Percentiles rank a stretch among this genome's conserved stretches.
Evolutionary conservation across 768 basidiomycete species (phyloP).

Genomic region (Cubamyces lactineus): DNA sequence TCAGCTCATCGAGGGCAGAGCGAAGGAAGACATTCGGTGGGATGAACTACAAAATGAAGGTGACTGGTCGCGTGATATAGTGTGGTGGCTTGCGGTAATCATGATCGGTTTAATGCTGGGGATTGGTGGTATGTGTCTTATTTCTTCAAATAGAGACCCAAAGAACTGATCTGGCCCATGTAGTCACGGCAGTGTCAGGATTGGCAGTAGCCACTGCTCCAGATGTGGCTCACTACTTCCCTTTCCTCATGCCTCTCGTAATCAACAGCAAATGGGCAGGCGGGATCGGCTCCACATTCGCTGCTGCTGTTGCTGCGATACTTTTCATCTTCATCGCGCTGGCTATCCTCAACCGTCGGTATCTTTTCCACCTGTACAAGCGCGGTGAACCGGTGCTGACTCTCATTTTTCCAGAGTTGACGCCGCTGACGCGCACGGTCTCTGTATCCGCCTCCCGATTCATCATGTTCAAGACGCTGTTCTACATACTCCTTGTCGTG

Average conservation of each 20-base stretch:
- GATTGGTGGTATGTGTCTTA: constrained; percentile 56
- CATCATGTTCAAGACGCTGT: constrained; percentile 63
- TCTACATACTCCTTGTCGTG: constrained; percentile 57
- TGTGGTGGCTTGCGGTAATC: constrained; percentile 68
- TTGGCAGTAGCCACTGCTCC: constrained; percentile 71
- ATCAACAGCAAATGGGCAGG: constrained; percentile 53
- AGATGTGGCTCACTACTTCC: constrained; percentile 69
- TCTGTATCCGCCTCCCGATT: constrained; percentile 68
- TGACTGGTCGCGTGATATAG: constrained; percentile 45
- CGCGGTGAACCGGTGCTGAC: too few species aligned
- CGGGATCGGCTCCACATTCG: constrained; percentile 69
- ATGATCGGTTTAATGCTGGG: constrained; percentile 56
- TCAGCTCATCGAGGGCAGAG: constrained; percentile 74
- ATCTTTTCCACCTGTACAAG: too few species aligned
- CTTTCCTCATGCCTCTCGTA: constrained; percentile 61
- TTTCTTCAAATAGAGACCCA: background rate
- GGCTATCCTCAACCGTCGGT: constrained; percentile 58
- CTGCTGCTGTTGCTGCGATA: constrained; percentile 63
- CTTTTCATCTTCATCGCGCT: constrained; percentile 62
- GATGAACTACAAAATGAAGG: constrained; percentile 69
- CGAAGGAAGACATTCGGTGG: constrained; percentile 86
- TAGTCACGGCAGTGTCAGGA: constrained; percentile 74
- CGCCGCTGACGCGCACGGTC: constrained; percentile 55
- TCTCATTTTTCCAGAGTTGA: constrained; percentile 49
- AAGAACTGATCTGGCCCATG: constrained; percentile 2